Percentiles rank a stretch among this genome's conserved stretches.
These are phyloP conservation scores for Fusarium xyrophilum DNA, from an alignment of 2,329 filamentous ascomycete species.

Conservation along the genomic window DNA sequence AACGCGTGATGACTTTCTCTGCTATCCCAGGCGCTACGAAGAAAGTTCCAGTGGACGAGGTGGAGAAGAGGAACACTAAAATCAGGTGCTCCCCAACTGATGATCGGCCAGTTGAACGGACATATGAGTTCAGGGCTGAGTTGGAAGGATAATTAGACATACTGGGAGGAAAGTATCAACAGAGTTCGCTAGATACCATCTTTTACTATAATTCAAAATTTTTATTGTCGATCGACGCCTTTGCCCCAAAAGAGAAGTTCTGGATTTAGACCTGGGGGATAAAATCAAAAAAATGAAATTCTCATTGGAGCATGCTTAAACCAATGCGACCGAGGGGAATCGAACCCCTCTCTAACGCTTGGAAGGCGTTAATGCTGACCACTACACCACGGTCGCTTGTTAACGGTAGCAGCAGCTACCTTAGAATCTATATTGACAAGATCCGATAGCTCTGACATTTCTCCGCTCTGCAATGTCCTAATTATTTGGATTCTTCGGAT, in stretches of 20 bases:
- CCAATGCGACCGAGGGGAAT: slow-evolving; percentile 11
- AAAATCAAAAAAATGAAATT: fast-evolving
- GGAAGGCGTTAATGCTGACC: slow-evolving; percentile 26
- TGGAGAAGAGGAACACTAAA: slow-evolving; percentile 12
- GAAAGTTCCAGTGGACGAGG: slow-evolving; percentile 16
- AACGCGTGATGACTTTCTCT: slow-evolving; percentile 31
- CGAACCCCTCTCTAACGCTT: slow-evolving; percentile 24
- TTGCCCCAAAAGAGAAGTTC: too few relatives aligned
- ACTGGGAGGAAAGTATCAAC: fast-evolving
- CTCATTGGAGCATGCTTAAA: fast-evolving
- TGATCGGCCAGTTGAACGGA: neutral
- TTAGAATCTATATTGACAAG: fast-evolving
- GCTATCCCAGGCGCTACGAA: slow-evolving; percentile 27
- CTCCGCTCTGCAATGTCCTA: too few relatives aligned
- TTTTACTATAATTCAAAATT: neutral
- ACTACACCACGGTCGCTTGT: slow-evolving; percentile 19
- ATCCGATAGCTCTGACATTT: fast-evolving
- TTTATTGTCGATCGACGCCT: neutral
- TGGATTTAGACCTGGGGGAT: too few relatives aligned
- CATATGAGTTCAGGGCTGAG: slow-evolving; percentile 28
- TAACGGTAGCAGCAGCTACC: fast-evolving
- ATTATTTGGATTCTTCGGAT: too few relatives aligned
- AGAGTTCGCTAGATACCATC: neutral
- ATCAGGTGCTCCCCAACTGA: slow-evolving; percentile 24
- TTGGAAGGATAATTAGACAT: slow-evolving; percentile 1